A percentile compares a stretch with the other conserved stretches of the same genome.
phyloP scores from a whole-genome alignment of 306 rosid species.

The Vicia faba region DNA sequence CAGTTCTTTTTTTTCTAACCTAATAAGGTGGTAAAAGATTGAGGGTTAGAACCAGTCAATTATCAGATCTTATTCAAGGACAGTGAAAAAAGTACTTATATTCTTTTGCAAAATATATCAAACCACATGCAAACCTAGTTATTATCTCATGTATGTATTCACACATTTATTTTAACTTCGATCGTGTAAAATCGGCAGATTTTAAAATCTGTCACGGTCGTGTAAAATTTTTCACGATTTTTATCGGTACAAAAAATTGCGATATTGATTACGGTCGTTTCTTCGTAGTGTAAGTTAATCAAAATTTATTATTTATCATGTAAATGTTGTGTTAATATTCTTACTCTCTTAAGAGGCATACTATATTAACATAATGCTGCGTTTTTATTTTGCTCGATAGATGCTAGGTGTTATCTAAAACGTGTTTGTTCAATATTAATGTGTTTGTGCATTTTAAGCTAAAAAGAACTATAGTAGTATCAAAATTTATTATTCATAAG shows the following conservation, averaged over 20 bases:
- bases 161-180: no score
- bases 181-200: no score
- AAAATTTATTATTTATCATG: no score
- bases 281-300: no score
- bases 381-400: background rate
- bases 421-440: background rate
- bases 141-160: no score
- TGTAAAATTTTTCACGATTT: no score
- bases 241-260: no score
- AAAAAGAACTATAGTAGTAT: no score
- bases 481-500: no score
- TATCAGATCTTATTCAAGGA: conserved; percentile 1
- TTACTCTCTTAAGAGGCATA: background rate
- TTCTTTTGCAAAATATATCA: background rate
- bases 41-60: conserved; percentile 30
- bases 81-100: background rate
- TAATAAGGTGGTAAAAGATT: conserved; percentile 16
- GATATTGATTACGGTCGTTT: no score
- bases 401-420: conserved; percentile 2
- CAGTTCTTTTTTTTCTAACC: conserved; percentile 12
- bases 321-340: no score
- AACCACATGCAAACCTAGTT: background rate
- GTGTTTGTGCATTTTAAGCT: conserved; percentile 11
- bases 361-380: background rate
- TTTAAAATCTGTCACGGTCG: no score